Base-by-base conservation (phyloP, 2,329 filamentous ascomycete species). In the Trichoderma sp. region DNA sequence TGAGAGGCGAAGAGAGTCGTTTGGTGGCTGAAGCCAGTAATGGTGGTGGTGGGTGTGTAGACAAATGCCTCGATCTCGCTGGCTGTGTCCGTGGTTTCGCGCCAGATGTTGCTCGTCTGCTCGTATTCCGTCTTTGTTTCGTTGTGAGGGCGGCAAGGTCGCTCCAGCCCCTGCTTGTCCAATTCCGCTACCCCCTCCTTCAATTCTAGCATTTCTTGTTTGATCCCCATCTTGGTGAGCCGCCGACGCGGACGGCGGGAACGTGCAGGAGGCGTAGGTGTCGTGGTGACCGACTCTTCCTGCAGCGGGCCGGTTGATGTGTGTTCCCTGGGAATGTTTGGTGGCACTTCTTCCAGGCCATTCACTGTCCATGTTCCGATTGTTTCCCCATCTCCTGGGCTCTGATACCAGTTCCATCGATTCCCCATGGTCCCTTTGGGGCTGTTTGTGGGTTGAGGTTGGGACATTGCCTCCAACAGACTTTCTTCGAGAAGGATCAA, bases 21-120 rank as follows among this genome's bases (percentile, higher is more conserved):
- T 64, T 22, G 68, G 74, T 42, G 81, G 78, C 67, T 79, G 78
- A 70, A 83, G 70, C 86, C 86, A 88, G 79, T 88, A 88, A 78
- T 88, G 86, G 75, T 88, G 86, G 72, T 89, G 85, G 72, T 89
- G 86, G 70, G 83, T 86, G 74, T 88, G 86, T 68, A 87, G 71
- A 72, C 86, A 87, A 70, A 84, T 73, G 70, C 72, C 71, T 59
- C 71, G 64, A 67, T 69, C 60, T 73, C 65, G 59, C 70, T 64
- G 65, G 64, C 64, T 56, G 70, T 75, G 60, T 68, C 69, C 48
- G 58, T 70, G 61, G 72, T 73, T 61, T 72, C 71, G 65, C 58
- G 67, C 19, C 74, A 71, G 22, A 70, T 66, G 29, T 65, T 71
- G 52, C 73, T 68, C 64, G 68, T 70, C 74, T 74, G 73, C 6